Conservation (phyloP, 2,329 filamentous ascomycete species). For the Colletotrichum camelliae region DNA sequence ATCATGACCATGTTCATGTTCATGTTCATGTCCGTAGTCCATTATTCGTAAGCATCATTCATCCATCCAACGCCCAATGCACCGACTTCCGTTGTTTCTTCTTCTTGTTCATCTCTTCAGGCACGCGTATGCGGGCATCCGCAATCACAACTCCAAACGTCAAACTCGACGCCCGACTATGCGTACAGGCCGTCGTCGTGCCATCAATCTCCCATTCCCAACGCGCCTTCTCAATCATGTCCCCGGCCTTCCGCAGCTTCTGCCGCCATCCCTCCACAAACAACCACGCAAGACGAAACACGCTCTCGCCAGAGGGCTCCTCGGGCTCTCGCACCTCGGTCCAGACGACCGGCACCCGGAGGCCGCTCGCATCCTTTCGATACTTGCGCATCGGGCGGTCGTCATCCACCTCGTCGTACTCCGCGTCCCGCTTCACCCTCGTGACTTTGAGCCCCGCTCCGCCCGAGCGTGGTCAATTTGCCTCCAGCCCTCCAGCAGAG, state of each 20-base stretch:
- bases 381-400: slow-evolving; percentile 4
- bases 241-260: slow-evolving; percentile 33
- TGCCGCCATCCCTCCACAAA: slow-evolving; percentile 43
- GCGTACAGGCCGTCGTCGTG: slow-evolving; percentile 21
- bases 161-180: slow-evolving; percentile 5
- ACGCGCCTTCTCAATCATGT: slow-evolving; percentile 37
- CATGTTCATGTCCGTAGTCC: neutral
- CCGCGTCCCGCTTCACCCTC: slow-evolving; percentile 13
- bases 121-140: neutral
- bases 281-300: slow-evolving; percentile 40
- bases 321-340: neutral
- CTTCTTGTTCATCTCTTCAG: neutral
- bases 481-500: slow-evolving; percentile 14
- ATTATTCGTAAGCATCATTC: neutral
- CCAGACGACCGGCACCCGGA: slow-evolving; percentile 4
- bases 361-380: neutral
- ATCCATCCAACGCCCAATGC: slow-evolving; percentile 10
- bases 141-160: neutral
- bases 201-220: slow-evolving; percentile 33
- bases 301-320: slow-evolving; percentile 25
- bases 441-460: slow-evolving; percentile 18
- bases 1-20: neutral
- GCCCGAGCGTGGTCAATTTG: slow-evolving; percentile 46
- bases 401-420: slow-evolving; percentile 11
- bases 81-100: slow-evolving; percentile 9